phyloP scores from a whole-genome alignment of 257 asterid genomes.

The Solanum rostratum region DNA sequence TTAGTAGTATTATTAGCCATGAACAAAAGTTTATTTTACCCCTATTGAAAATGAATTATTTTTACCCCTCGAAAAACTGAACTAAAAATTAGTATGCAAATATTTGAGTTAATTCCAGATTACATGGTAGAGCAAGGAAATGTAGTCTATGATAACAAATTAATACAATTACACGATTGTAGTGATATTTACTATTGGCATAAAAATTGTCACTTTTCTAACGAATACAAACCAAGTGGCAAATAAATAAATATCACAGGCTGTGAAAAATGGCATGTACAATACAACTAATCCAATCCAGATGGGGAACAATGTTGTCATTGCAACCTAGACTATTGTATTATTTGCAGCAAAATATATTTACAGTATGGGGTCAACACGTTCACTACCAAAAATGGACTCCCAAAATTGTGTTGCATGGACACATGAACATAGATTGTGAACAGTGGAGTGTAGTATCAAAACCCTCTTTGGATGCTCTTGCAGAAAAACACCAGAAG shows the following conservation, averaged over 20 bases:
- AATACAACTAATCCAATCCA: no score
- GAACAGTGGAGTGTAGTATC: not conserved
- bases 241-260: not conserved
- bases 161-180: not conserved
- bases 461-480: not conserved
- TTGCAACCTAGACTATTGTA: not conserved
- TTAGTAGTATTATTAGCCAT: not conserved
- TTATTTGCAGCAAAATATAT: not conserved
- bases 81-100: not conserved
- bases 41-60: not conserved
- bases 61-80: not conserved
- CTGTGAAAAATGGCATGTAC: no score
- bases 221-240: not conserved
- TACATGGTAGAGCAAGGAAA: not conserved
- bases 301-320: not conserved
- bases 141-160: not conserved
- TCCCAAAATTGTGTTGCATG: not conserved
- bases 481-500: not conserved
- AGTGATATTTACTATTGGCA: no score
- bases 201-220: not conserved
- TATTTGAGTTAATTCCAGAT: not conserved
- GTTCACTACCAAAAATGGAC: constrained; percentile 35
- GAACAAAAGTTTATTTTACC: not conserved
- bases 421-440: not conserved
- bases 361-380: not conserved